Base-by-base conservation (phyloP, 495 filamentous ascomycete genomes). In the Filosporella fistucella region DNA sequence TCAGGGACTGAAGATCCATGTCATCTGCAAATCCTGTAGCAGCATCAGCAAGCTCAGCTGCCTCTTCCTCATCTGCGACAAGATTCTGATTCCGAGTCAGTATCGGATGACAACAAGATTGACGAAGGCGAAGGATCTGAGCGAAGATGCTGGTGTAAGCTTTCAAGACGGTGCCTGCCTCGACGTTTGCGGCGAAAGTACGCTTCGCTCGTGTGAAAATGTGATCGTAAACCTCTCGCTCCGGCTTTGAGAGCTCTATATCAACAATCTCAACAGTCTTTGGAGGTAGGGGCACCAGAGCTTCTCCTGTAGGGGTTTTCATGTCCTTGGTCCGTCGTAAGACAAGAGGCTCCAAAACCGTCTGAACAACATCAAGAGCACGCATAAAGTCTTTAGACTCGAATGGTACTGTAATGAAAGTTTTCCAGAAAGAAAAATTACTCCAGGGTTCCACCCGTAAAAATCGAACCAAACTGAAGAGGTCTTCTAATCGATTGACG, bases 361-460 rank as follows among this genome's bases (percentile, higher is more conserved):
- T 97, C 57, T 98, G 93, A 2, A 98, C 94, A 3, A 98, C 94
- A 60, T 97, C 93, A 7, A 98, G 75, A 2, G 94, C 93, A 4
- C 90, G 82, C 38, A 96, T 78, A 52, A 89, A 96, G 54, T 98
- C 85, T 53, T 93, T 94, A 0, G 87, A 88, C 61, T 98, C 93
- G 44, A 98, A 98, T 0, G 93, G 93, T 12, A 91, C 81, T 0
- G 94, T 98, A 54, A 98, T 98, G 64, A 98, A 98, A 0, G 94
- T 97, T 51, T 91, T 88, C 93, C 93, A 98, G 68, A 94, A 98
- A 3, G 89, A 93, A 61, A 97, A 97, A 63, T 96, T 97, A 48
- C 83, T 88, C 93, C 93, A 98, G 1, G 93, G 93, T 58, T 97
- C 94, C 7, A 97, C 93, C 48, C 85, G 77, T 24, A 97, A 68